Evolutionary conservation across 164 flowering plant species (phyloP).

Genomic region (Akebia trifoliata): DNA sequence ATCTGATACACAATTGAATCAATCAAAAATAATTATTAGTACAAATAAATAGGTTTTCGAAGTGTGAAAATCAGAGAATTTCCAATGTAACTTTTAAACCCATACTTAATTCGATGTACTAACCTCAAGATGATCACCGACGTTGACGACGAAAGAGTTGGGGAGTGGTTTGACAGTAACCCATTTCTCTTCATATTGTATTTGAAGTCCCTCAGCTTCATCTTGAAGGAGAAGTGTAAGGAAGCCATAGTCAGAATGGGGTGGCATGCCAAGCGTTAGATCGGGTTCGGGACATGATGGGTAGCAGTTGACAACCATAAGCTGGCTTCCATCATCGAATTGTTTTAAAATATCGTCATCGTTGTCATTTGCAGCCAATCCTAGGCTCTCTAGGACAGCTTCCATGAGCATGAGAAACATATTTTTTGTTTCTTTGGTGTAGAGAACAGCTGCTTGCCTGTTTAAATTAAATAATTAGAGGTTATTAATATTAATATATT

Average conservation of each 20-base stretch:
- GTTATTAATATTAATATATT: not conserved
- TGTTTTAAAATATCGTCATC: constrained; percentile 28
- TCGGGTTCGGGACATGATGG: constrained; percentile 86
- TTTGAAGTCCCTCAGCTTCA: constrained; percentile 58
- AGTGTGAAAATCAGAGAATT: not conserved
- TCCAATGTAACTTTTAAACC: not conserved
- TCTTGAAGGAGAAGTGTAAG: constrained; percentile 87
- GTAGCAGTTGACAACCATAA: constrained; percentile 66
- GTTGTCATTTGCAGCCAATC: constrained; percentile 17
- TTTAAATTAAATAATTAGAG: constrained; percentile 9
- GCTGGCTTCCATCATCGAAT: constrained; percentile 70
- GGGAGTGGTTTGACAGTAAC: constrained; percentile 58
- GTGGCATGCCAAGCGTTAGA: constrained; percentile 81
- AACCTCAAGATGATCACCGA: constrained; percentile 87
- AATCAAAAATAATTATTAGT: not conserved
- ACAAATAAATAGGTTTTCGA: not conserved
- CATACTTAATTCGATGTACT: not conserved
- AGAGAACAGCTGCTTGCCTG: constrained; percentile 50
- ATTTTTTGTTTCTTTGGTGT: constrained; percentile 45
- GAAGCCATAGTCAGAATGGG: constrained; percentile 88
- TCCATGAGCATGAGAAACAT: constrained; percentile 52
- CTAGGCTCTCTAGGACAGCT: constrained; percentile 71
- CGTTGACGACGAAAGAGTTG: constrained; percentile 62
- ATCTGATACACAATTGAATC: constrained; percentile 36
- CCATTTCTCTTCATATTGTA: constrained; percentile 54